A percentile compares a stretch with the other conserved stretches of the same genome.
Evolutionary conservation across 306 rosid genomes (phyloP).

Genomic region (Vigna angularis): DNA sequence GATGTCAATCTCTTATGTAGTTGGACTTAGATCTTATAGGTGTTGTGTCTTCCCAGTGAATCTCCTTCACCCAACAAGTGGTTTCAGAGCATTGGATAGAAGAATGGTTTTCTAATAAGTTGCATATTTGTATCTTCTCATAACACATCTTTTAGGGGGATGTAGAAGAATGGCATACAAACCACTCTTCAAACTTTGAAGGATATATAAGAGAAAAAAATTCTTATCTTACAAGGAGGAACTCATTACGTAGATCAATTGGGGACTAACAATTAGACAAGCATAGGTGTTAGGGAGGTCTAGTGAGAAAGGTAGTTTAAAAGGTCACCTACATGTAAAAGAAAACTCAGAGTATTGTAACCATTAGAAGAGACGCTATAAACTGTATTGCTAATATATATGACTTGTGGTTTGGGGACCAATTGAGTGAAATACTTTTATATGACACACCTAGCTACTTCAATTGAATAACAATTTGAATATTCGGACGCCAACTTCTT

Average conservation of each 20-base stretch:
- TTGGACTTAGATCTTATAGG: no score
- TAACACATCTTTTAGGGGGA: not conserved
- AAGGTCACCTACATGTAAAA: not conserved
- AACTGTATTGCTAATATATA: not conserved
- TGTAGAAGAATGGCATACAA: not conserved
- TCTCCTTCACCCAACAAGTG: no score
- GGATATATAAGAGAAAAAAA: not conserved
- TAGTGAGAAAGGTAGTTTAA: not conserved
- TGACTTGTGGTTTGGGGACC: not conserved
- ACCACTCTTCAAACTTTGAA: not conserved
- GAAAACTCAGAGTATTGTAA: not conserved
- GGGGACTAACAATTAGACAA: not conserved
- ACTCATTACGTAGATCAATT: not conserved
- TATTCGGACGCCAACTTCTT: not conserved
- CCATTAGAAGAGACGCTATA: slow-evolving; percentile 1
- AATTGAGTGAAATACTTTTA: not conserved
- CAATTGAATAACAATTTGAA: slow-evolving; percentile 1
- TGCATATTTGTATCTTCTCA: not conserved
- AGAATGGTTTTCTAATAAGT: not conserved
- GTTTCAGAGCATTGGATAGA: no score
- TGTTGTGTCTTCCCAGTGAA: no score
- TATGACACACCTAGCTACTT: slow-evolving; percentile 12
- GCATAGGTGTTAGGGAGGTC: not conserved
- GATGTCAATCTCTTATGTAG: no score
- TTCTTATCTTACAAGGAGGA: not conserved